These are phyloP conservation scores for Jackrogersella minutella DNA, from an alignment of 495 filamentous ascomycete species.

Conservation along the genomic window DNA sequence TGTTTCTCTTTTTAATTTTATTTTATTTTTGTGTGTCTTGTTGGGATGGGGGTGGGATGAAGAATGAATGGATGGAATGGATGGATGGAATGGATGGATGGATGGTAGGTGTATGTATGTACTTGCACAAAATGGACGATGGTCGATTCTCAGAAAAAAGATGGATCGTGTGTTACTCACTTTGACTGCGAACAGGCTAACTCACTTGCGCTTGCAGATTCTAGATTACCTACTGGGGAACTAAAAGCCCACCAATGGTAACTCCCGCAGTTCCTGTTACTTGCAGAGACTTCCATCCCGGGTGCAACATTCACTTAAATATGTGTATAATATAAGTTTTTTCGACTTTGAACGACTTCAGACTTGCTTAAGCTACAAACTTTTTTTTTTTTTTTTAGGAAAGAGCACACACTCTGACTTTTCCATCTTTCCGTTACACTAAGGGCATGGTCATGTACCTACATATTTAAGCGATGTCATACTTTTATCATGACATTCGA, in stretches of 20 bases:
- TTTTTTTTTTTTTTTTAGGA: too few relatives aligned
- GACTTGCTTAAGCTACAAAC: not conserved
- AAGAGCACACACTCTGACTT: not conserved
- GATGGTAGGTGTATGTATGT: not conserved
- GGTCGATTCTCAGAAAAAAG: constrained; percentile 14
- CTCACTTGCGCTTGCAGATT: constrained; percentile 13
- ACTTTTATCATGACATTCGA: too few relatives aligned
- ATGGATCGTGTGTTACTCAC: constrained; percentile 30
- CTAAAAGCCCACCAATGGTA: constrained; percentile 38
- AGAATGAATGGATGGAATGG: too few relatives aligned
- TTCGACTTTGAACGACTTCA: not conserved
- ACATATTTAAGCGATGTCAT: too few relatives aligned
- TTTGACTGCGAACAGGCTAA: constrained; percentile 15
- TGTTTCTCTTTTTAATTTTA: not conserved
- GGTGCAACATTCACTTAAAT: constrained; percentile 15
- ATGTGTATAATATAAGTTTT: not conserved
- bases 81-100: constrained; percentile 1
- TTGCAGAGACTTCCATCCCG: constrained; percentile 24
- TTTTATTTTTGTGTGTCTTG: too few relatives aligned
- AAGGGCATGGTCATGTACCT: too few relatives aligned
- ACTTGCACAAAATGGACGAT: not conserved
- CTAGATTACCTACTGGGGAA: constrained; percentile 38
- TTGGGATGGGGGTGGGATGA: constrained; percentile 11
- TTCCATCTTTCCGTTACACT: not conserved
- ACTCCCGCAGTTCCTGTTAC: constrained; percentile 26